Conservation (phyloP, 495 filamentous ascomycete genomes). For the Terfezia boudieri region DNA sequence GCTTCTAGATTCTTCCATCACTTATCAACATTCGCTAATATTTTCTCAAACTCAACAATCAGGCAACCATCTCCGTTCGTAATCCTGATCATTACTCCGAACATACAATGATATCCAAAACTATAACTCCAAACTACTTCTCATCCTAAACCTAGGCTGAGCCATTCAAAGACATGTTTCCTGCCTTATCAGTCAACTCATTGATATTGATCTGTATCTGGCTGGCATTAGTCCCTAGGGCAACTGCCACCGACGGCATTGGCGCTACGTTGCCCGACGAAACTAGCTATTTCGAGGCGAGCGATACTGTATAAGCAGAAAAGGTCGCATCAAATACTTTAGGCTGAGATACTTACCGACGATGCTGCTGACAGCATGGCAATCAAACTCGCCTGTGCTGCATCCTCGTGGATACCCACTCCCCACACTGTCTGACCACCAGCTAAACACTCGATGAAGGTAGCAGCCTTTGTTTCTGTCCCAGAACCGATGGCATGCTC, state of each 20-base stretch:
- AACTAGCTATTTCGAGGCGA: background rate
- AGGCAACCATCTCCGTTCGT: too few species aligned
- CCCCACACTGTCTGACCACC: constrained; percentile 53
- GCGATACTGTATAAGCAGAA: background rate
- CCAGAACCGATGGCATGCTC: constrained; percentile 78
- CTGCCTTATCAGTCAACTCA: background rate
- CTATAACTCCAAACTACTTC: too few species aligned
- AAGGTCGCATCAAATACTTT: background rate
- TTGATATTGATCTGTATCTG: background rate
- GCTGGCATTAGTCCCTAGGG: background rate
- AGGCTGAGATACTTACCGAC: constrained; percentile 38
- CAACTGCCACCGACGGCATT: background rate
- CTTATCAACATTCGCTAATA: too few species aligned
- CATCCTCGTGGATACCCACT: constrained; percentile 85
- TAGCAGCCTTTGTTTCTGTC: constrained; percentile 66
- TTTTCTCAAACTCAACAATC: too few species aligned
- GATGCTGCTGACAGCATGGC: constrained; percentile 72
- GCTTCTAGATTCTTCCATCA: too few species aligned
- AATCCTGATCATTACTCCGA: too few species aligned
- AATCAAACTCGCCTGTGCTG: constrained; percentile 77
- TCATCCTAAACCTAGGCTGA: too few species aligned
- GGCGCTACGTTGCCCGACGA: background rate
- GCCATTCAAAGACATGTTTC: background rate
- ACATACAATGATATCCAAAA: too few species aligned
- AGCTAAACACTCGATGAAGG: constrained; percentile 68